Percentiles rank a stretch among this genome's conserved stretches.
These are phyloP conservation scores for Liquidambar formosana DNA, from an alignment of 164 flowering plant species.

Conservation along the genomic window DNA sequence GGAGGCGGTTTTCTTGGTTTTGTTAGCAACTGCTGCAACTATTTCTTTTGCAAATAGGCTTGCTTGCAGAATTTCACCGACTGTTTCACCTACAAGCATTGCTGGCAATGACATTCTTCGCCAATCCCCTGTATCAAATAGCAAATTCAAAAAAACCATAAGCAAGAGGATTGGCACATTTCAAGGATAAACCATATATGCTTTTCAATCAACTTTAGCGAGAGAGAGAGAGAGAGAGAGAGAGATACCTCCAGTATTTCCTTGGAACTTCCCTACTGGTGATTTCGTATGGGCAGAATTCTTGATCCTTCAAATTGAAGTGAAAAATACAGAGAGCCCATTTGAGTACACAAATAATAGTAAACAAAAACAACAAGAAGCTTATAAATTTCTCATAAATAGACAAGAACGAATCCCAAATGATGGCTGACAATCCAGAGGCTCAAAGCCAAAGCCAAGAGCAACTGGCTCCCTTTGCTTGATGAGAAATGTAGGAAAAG, in stretches of 20 bases:
- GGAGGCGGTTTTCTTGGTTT: slow-evolving; percentile 25
- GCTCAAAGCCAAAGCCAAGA: too few species aligned
- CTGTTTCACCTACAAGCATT: slow-evolving; percentile 89
- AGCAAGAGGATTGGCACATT: not conserved
- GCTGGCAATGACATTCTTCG: slow-evolving; percentile 89
- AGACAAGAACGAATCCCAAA: too few species aligned
- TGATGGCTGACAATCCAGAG: too few species aligned
- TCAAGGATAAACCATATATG: not conserved
- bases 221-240: slow-evolving; percentile 7
- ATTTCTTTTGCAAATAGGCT: slow-evolving; percentile 73
- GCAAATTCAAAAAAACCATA: not conserved
- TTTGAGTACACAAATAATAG: not conserved
- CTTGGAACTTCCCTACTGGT: slow-evolving; percentile 36
- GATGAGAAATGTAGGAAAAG: too few species aligned
- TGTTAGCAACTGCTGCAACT: slow-evolving; percentile 46
- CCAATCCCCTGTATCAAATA: slow-evolving; percentile 68
- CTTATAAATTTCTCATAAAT: not conserved
- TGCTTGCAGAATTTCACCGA: slow-evolving; percentile 81
- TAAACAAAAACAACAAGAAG: not conserved
- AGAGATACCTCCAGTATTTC: slow-evolving; percentile 23
- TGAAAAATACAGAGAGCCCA: not conserved
- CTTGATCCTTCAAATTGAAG: slow-evolving; percentile 40
- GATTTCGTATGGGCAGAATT: slow-evolving; percentile 43
- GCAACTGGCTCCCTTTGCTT: too few species aligned
- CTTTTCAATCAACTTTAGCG: not conserved